Conservation (phyloP, 2,329 filamentous ascomycete species). For the Colletotrichum lini region DNA sequence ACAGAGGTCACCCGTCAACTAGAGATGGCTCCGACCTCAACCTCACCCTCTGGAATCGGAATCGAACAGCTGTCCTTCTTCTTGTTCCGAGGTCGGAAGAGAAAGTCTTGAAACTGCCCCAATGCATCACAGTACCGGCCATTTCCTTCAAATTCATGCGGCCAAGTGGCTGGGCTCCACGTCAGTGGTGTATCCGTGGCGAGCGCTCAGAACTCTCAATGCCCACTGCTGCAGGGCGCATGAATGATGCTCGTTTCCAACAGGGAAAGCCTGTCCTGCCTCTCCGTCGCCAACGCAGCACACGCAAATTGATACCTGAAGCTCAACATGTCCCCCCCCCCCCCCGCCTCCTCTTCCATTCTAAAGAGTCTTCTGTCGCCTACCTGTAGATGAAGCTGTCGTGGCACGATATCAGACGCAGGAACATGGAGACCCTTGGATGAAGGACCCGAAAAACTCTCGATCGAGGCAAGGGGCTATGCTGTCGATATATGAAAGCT, state of each 20-base stretch:
- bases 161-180: constrained; percentile 33
- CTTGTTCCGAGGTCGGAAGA: neutral
- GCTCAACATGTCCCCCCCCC: neutral
- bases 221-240: constrained; percentile 23
- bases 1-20: no score
- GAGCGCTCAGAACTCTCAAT: constrained; percentile 22
- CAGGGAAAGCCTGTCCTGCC: constrained; percentile 32
- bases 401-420: constrained; percentile 37
- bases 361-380: neutral
- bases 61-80: constrained; percentile 2
- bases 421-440: constrained; percentile 32
- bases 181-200: constrained; percentile 8
- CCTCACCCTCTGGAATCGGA: neutral
- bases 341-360: neutral
- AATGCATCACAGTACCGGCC: constrained; percentile 28
- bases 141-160: constrained; percentile 34
- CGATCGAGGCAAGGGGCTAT: constrained; percentile 35
- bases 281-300: constrained; percentile 24
- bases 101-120: constrained; percentile 31
- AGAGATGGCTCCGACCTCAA: neutral
- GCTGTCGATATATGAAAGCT: constrained; percentile 37
- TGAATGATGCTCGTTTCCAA: constrained; percentile 39
- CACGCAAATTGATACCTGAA: neutral
- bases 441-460: constrained; percentile 1
- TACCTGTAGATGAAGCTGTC: constrained; percentile 4